Evolutionary conservation across 1,139 yeast genomes (phyloP), one percentile per base, ranked within the genome.

Genomic region (Diutina pseudorugosa): DNA sequence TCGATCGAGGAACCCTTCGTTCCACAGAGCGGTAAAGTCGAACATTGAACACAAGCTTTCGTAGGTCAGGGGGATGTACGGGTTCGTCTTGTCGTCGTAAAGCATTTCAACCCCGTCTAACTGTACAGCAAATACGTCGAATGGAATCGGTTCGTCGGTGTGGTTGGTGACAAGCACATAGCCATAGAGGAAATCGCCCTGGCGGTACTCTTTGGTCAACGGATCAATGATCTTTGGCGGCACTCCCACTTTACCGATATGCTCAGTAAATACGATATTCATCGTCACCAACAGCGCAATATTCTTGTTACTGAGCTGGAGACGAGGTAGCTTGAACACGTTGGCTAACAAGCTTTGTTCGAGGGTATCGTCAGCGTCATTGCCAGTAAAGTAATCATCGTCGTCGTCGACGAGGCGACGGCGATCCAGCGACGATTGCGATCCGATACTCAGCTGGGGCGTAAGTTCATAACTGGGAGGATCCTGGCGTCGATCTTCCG

Each of bases 21-120:
- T 45, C 74, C 75, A 72, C 42, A 71, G 68, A 4, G 75, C 76
- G 54, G 65, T 66, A 58, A 70, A 71, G 57, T 71, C 76, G 56
- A 71, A 70, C 75, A 71, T 70, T 51, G 65, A 68, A 21, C 71
- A 60, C 54, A 71, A 70, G 51, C 64, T 60, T 19, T 55, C 54
- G 42, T 53, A 53, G 4, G 54, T 52, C 12, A 51, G 51, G 8
- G 59, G 58, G 16, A 47, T 47, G 44, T 52, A 55, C 43, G 50
- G 50, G 12, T 49, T 53, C 11, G 53, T 33, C 12, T 21, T 43
- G 18, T 53, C 54, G 16, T 53, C 53, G 42, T 54, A 54, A 44
- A 57, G 56, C 33, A 56, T 52, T 8, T 54, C 51, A 2, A 55
- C 53, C 6, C 59, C 59, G 30, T 57, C 59, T 11, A 57, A 55